phyloP scores from a whole-genome alignment of 2,329 filamentous ascomycete species.

The Macrophomina phaseolina region DNA sequence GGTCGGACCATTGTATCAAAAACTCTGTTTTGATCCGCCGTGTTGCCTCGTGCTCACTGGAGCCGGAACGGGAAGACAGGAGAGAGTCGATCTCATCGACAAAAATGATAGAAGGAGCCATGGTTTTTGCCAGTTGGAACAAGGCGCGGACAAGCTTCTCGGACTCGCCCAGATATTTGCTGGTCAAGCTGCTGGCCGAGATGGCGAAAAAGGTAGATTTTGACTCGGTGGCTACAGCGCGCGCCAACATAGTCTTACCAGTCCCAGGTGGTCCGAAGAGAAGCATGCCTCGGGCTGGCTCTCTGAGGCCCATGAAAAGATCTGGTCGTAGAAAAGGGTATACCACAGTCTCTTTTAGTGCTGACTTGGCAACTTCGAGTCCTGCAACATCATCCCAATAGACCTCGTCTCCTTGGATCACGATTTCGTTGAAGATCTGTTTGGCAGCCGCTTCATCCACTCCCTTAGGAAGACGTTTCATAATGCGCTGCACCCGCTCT shows the following conservation, averaged over 20 bases:
- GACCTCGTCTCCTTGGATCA: constrained; percentile 92
- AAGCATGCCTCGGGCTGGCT: constrained; percentile 93
- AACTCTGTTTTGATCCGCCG: constrained; percentile 97
- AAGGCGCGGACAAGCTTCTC: constrained; percentile 95
- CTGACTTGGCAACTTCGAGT: constrained; percentile 85
- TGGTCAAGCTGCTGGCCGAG: constrained; percentile 90
- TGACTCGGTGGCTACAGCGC: constrained; percentile 93
- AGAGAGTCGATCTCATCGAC: constrained; percentile 98
- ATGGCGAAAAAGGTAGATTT: constrained; percentile 97
- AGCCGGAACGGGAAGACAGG: constrained; percentile 80
- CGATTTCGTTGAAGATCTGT: constrained; percentile 94
- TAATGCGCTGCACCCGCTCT: constrained; percentile 50
- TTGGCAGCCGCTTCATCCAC: constrained; percentile 83
- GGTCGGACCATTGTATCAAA: constrained; percentile 93
- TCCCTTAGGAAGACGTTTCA: constrained; percentile 80
- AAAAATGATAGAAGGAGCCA: constrained; percentile 96
- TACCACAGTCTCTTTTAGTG: constrained; percentile 92
- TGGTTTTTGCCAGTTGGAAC: constrained; percentile 83
- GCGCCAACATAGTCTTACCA: constrained; percentile 96
- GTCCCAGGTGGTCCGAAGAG: constrained; percentile 97
- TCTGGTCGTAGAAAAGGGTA: constrained; percentile 96
- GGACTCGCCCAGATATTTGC: constrained; percentile 94
- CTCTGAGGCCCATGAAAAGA: constrained; percentile 91
- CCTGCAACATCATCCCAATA: constrained; percentile 95
- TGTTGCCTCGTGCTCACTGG: constrained; percentile 90